Base-by-base conservation (phyloP, 2,329 filamentous ascomycete genomes). In the Alternaria brassicicola region DNA sequence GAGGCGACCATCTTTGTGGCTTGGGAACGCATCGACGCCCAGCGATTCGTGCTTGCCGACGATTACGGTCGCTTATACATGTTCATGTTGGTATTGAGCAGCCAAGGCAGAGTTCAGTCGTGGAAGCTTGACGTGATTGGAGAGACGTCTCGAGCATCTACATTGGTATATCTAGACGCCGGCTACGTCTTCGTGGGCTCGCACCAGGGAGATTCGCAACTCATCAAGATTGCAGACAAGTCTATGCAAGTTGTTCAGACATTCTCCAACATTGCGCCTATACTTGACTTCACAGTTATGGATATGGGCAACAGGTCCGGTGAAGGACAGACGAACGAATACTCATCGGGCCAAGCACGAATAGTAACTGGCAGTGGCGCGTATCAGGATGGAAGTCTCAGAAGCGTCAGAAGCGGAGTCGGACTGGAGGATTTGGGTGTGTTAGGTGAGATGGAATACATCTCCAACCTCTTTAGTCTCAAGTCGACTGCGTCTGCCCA, bases 241-340 rank as follows among this genome's bases (percentile, higher is more conserved):
- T 84, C 83, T 0, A 81, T 93, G 58, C 82, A 88, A 46, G 77
- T 93, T 4, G 76, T 95, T 9, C 92, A 97, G 72, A 89, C 87
- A 0, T 83, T 96, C 55, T 81, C 86, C 3, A 99, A 97, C 71
- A 92, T 98, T 67, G 93, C 91, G 0, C 95, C 95, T 0, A 91
- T 99, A 39, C 80, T 98, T 36, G 95, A 99, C 74, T 97, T 99
- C 68, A 89, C 91, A 1, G 87, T 99, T 15, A 97, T 98, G 92
- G 95, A 98, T 71, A 90, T 98, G 84, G 94, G 93, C 0, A 93
- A 92, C 67, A 85, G 92, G 55, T 89, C 91, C 59, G 89, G 89
- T 21, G 90, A 95, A 63, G 87, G 84, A 8, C 88, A 92, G 17
- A 90, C 89, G 3, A 96, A 95, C 69, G 91, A 95, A 62, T 99